Conservation (phyloP, 768 basidiomycete species). For the Dentipellis sp. region DNA sequence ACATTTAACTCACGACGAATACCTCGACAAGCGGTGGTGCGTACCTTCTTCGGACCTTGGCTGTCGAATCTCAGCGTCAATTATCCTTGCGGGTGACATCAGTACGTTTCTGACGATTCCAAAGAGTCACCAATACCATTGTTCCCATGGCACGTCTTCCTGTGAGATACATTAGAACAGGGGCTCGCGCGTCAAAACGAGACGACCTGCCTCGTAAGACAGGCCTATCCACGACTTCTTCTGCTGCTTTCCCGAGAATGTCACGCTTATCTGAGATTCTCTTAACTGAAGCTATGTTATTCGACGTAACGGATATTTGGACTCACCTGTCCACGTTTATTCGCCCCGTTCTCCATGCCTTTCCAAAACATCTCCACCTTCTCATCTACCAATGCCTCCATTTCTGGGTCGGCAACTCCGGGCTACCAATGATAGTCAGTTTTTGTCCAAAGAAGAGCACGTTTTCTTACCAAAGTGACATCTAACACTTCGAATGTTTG, state of each 20-base stretch:
- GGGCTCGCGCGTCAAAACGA: not conserved
- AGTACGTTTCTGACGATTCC: not conserved
- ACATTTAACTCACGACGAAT: not conserved
- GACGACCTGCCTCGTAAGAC: conserved; percentile 30
- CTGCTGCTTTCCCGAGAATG: conserved; percentile 67
- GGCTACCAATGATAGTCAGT: conserved; percentile 37
- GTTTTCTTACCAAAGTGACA: conserved; percentile 62
- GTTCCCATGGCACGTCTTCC: conserved; percentile 84
- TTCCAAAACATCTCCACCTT: conserved; percentile 78
- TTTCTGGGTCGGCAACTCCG: conserved; percentile 64
- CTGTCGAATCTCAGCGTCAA: conserved; percentile 74
- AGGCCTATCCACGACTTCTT: conserved; percentile 75
- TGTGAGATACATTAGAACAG: conserved; percentile 18
- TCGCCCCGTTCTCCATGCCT: conserved; percentile 52
- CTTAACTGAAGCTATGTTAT: not conserved
- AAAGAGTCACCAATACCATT: conserved; percentile 42
- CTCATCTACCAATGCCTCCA: conserved; percentile 61
- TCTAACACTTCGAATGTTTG: conserved; percentile 73
- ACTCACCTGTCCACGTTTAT: conserved; percentile 61
- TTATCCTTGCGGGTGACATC: conserved; percentile 38
- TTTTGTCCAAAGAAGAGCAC: not conserved
- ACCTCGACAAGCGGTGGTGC: not conserved
- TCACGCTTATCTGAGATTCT: conserved; percentile 49
- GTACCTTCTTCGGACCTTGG: conserved; percentile 56
- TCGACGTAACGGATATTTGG: not conserved